Evolutionary conservation across 2,329 filamentous ascomycete genomes (phyloP), one percentile per base, ranked within the genome.

Genomic region (Monosporascus sp.): DNA sequence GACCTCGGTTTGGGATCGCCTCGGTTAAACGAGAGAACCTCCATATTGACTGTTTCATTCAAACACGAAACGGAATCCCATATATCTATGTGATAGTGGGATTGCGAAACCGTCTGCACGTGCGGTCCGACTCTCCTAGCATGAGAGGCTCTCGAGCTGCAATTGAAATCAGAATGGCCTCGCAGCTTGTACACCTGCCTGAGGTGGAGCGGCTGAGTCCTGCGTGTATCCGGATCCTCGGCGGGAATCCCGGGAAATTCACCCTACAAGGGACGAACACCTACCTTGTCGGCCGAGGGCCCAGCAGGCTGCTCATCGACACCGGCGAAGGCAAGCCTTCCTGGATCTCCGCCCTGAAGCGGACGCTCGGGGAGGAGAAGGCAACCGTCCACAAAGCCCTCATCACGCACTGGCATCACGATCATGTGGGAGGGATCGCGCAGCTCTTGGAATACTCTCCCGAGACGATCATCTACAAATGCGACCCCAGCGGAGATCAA

Each of bases 401-500:
- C 22, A 77, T 99, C 48, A 95, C 92, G 0, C 94, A 99, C 70
- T 96, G 92, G 91, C 94, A 99, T 67, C 81, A 76, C 43, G 94
- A 99, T 66, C 94, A 99, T 66, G 80, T 86, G 7, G 83, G 85
- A 24, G 94, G 94, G 7, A 81, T 97, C 24, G 68, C 73, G 3
- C 85, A 95, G 62, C 75, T 97, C 1, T 74, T 85, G 19, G 70
- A 73, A 16, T 66, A 87, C 24, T 88, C 78, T n/a, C 87, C 89
- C 0, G 66, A 77, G 19, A 84, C 81, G 7, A 75, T 74, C 22
- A 71, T 94, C 40, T 83, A 85, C 72, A 93, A 94, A 69, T 75
- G 85, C 60, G 71, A 82, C 37, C 85, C 87, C 0, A 72, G 69
- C 1, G 62, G 72, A 3, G 74, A 70, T 0, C 82, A 66, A 11